phyloP scores from a whole-genome alignment of 2,329 filamentous ascomycete genomes.

The Pseudopyrenochaeta lycopersici region DNA sequence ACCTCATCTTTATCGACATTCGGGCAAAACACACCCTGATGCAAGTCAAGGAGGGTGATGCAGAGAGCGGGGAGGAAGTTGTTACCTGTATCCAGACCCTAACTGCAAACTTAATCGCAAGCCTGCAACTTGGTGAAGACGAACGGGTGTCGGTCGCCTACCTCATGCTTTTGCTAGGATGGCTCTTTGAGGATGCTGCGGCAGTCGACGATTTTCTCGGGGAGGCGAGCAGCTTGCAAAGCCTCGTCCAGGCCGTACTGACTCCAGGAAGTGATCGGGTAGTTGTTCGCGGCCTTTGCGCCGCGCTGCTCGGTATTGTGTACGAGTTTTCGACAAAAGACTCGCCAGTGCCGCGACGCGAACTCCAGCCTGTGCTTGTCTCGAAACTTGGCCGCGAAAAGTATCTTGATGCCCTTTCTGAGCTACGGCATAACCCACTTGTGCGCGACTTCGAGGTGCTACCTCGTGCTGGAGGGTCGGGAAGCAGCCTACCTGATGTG shows the following conservation, averaged over 20 bases:
- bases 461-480: constrained; percentile 66
- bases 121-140: constrained; percentile 79
- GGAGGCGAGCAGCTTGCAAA: constrained; percentile 92
- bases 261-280: constrained; percentile 63
- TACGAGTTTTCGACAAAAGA: constrained; percentile 99
- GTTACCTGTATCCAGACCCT: constrained; percentile 92
- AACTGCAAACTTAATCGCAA: constrained; percentile 83
- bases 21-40: constrained; percentile 83
- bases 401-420: constrained; percentile 83
- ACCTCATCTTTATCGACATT: constrained; percentile 81
- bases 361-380: constrained; percentile 79
- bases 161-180: constrained; percentile 85
- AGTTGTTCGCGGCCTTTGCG: constrained; percentile 82
- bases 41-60: constrained; percentile 87
- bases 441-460: constrained; percentile 91
- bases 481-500: constrained; percentile 74
- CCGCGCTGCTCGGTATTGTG: constrained; percentile 83
- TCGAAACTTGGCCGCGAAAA: constrained; percentile 83
- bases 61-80: constrained; percentile 89
- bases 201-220: constrained; percentile 92
- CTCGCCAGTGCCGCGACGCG: constrained; percentile 84
- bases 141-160: constrained; percentile 83
- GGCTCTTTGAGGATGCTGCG: constrained; percentile 91
- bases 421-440: constrained; percentile 78
- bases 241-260: constrained; percentile 76